Base-by-base conservation (phyloP, 139 green algal genomes). In the Chloropicon primus region DNA sequence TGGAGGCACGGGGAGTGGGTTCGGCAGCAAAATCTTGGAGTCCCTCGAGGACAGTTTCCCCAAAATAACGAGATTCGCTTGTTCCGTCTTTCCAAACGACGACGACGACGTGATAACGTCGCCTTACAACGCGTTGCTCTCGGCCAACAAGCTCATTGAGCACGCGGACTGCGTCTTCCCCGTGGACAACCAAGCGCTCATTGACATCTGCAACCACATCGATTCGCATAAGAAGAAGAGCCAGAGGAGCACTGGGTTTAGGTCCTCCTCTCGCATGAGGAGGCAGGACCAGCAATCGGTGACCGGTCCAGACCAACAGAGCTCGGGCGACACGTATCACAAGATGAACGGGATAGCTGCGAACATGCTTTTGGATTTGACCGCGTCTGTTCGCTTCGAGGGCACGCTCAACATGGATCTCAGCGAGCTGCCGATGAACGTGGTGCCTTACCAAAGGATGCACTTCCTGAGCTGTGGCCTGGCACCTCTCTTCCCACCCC, bases 51-150 rank as follows among this genome's bases (percentile, higher is more conserved):
- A 95, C 75, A 84, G 91, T 75, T 95, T 87, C 82, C 88, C 87
- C 1, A 85, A 88, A 5, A 85, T 90, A 5, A 89, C 90, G 72
- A 84, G 90, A 24, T 93, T 94, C 80, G 86, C 85, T 1, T 74
- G 77, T 2, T 88, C 83, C 23, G 84, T 94, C 21, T 92, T 96
- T 73, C 91, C 91, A 22, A 90, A 83, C 3, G 84, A 90, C 53
- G 89, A 94, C 22, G 88, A 93, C 74, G 87, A 95, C 72, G 91
- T 94, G 25, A 87, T 96, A 1, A 94, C 90, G 23, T 90, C 85
- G 22, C 92, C 92, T 2, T 96, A 96, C 89, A 96, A 96, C 79
- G 85, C 88, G n/a, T 54, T 90, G 27, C 83, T 96, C 10, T 85
- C 87, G 0, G 71, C 86, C 26, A 29, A 75, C 24, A 76, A 86